These are phyloP conservation scores for Entophlyctis helioformis DNA, from an alignment of 192 early-diverging fungal species.

Conservation along the genomic window DNA sequence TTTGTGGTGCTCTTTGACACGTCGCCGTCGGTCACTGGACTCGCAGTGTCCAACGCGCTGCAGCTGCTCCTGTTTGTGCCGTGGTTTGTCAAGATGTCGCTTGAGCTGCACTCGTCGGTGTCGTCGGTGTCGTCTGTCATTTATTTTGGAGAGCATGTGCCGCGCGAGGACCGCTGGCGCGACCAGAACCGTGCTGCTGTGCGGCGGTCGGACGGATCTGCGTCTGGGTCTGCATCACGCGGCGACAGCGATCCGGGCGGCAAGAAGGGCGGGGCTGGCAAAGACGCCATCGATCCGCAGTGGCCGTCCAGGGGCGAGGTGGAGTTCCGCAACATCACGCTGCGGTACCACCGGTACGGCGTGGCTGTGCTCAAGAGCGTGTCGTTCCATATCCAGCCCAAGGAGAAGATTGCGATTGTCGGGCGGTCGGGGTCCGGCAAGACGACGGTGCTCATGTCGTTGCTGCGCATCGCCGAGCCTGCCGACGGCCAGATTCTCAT, in stretches of 20 bases:
- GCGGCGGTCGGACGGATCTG: too few relatives aligned
- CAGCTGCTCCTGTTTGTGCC: slow-evolving; percentile 59
- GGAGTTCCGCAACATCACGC: slow-evolving; percentile 50
- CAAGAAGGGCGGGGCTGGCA: too few relatives aligned
- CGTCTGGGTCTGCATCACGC: too few relatives aligned
- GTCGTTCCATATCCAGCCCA: slow-evolving; percentile 3
- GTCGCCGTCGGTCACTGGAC: slow-evolving; percentile 29
- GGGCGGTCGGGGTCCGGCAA: slow-evolving; percentile 50
- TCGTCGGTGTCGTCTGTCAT: slow-evolving; percentile 43
- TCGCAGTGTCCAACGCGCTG: slow-evolving; percentile 53
- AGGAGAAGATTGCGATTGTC: slow-evolving; percentile 17
- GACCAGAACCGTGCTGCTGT: too few relatives aligned
- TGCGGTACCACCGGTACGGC: slow-evolving; percentile 51
- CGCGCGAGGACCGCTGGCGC: too few relatives aligned
- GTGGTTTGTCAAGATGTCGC: slow-evolving; percentile 42
- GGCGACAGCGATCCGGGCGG: too few relatives aligned
- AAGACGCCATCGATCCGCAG: too few relatives aligned
- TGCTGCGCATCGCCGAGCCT: slow-evolving; percentile 27
- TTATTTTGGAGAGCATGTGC: slow-evolving; percentile 33
- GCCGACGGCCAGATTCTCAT: slow-evolving; percentile 39
- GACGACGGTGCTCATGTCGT: slow-evolving; percentile 34
- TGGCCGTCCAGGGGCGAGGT: slow-evolving; percentile 22
- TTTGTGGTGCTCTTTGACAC: slow-evolving; percentile 18
- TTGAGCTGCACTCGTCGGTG: slow-evolving; percentile 49
- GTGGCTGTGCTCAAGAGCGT: slow-evolving; percentile 23